Base-by-base conservation (phyloP, 177 flowering plant genomes). In the Vitis hybrid region DNA sequence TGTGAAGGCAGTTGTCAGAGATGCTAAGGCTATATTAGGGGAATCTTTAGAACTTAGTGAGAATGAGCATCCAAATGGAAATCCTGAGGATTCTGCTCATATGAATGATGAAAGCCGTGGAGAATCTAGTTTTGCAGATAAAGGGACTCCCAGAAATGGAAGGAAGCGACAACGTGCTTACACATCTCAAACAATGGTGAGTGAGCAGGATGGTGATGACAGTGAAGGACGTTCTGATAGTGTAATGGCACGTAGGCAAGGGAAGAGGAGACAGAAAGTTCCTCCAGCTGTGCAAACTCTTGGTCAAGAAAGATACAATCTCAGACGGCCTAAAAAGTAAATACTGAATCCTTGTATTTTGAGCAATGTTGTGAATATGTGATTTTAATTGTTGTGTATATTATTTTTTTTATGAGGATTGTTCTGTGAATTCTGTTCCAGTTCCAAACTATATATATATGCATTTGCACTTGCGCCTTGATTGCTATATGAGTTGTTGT, bases 1-100 rank as follows among this genome's bases (percentile, higher is more conserved):
- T 73, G 85, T 90, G 70, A 92, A 89, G 76, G 89, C 82, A 55
- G 93, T 89, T 66, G 89, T 91, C 53, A 79, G 87, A 70, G 92
- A 92, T 60, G 89, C 94, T 2, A 79, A 87, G 71, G 71, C 73
- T 77, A 69, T 90, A 53, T 80, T 86, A 59, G 90, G 93, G 68
- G 83, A 84, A 62, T 56, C 61, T 17, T 57, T 75, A 6, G 81
- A 75, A 20, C 20, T 33, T 55, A 73, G 62, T 20, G 85, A 72
- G 53, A 71, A 56, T 49, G 78, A 67, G 47, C 67, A 80, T 61
- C 71, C 57, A 47, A 82, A 81, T 76, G 82, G 70, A 28, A 69
- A 68, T 77, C 66, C 70, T 24, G 81, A 79, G 64, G 81, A 82
- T 64, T 83, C 83, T 53, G 59, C 67, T 5, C 69, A 79, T 68